Base-by-base conservation (phyloP, 2,329 filamentous ascomycete genomes). In the Venturia oleaginea region DNA sequence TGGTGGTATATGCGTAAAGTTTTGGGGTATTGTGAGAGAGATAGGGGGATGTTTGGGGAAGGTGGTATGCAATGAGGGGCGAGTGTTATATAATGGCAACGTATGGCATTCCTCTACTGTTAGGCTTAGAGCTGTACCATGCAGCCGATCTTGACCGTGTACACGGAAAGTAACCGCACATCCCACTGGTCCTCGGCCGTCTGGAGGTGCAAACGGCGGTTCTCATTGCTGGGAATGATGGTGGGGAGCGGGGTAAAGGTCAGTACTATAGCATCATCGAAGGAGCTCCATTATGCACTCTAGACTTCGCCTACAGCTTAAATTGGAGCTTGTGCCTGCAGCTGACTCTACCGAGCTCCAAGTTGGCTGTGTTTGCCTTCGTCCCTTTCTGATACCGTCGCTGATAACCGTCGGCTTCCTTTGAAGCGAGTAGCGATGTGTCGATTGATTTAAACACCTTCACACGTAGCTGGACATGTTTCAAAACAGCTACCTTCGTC, bases 1-100 rank as follows among this genome's bases (percentile, higher is more conserved):
- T 79, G 51, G 37, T 37, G 40, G 15, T 57, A 0, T 2, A 3
- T 57, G 30, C 7, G 30, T n/a, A 30, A 8, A 3, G 4, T 17
- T 4, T 4, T 13, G 51, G 17, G 51, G 27, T 34, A n/a, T 51
- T 3, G 17, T 37, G 17, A 10, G 48, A 48, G 43, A 22, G 19
- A 48, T 24, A 30, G 24, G 24, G 0, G 22, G 46, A 22, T 15
- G 2, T 37, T 4, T 57, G 51, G 30, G 8, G 17, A 22, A 51
- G 24, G 46, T 10, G 15, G 15, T 10, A 51, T 2, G 30, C 1
- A 22, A 24, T 54, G 48, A 54, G 48, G 48, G 48, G 48, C 10
- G 4, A 54, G 24, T 46, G 24, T 10, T 32, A 54, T 30, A 32
- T 54, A 54, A 19, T 15, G 27, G 51, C 51, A 57, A 34, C 22